Evolutionary conservation across 768 basidiomycete species (phyloP).

Genomic region (Trichaptum fuscoviolaceum): DNA sequence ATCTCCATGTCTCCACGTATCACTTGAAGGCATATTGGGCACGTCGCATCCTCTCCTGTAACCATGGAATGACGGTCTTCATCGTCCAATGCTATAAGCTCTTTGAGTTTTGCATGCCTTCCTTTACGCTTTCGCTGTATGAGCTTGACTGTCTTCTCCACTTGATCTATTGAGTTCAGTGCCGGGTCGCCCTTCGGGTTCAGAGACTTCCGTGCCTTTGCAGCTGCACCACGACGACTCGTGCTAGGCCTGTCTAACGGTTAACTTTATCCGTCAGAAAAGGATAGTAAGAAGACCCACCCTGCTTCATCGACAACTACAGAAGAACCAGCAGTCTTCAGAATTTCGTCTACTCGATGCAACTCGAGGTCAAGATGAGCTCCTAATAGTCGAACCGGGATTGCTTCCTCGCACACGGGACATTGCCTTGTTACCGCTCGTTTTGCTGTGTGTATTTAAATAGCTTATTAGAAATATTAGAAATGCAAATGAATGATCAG

Average conservation of each 20-base stretch:
- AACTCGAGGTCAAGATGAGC: conserved; percentile 62
- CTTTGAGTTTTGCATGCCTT: conserved; percentile 60
- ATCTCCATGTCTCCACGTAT: conserved; percentile 68
- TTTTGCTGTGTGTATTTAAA: conserved; percentile 43
- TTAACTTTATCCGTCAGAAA: background rate
- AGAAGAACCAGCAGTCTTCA: conserved; percentile 55
- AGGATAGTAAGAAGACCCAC: conserved; percentile 23
- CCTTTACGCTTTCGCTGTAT: conserved; percentile 68
- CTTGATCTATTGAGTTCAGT: conserved; percentile 22
- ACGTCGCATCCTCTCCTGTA: conserved; percentile 43
- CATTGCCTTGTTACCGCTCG: conserved; percentile 72
- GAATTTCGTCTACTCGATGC: conserved; percentile 64
- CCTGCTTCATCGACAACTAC: conserved; percentile 48
- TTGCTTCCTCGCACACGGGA: conserved; percentile 67
- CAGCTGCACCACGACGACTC: conserved; percentile 36
- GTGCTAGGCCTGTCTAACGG: background rate
- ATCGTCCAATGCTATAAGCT: conserved; percentile 60
- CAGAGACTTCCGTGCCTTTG: conserved; percentile 36
- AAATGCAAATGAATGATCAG: background rate
- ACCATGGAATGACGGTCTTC: conserved; percentile 27
- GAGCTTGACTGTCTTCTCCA: conserved; percentile 51
- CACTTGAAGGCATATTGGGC: conserved; percentile 60
- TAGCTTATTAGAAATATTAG: conserved; percentile 7
- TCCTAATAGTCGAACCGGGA: conserved; percentile 67
- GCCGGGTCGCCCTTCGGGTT: conserved; percentile 11